Evolutionary conservation across 2,329 filamentous ascomycete species (phyloP), one percentile per base, ranked within the genome.

Genomic region (Venturia aucupariae): DNA sequence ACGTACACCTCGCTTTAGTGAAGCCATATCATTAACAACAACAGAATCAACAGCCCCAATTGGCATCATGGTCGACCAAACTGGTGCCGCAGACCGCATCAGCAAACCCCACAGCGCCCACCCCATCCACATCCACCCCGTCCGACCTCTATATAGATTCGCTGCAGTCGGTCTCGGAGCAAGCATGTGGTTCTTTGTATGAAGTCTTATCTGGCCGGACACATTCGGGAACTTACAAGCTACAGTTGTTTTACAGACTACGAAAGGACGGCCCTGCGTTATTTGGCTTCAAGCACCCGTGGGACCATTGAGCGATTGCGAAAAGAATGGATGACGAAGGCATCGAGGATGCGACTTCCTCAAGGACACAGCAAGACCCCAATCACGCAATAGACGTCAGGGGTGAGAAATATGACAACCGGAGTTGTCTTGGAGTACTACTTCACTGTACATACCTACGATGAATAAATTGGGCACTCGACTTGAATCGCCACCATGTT

Each of bases 151-250:
- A 69, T 96, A 97, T 81, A 86, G 90, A 75, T 89, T 93, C 77
- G 84, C 87, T 65, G 93, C 90, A 59, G 97, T 91, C 55, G 90
- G 88, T 67, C 82, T 99, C 68, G 90, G 92, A 70, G 94, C 94
- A 64, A 90, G 89, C 79, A 99, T 97, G 94, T 99, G 94, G 94
- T 97, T 99, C 80, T 99, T 94, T 77, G 92, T 97, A 85, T 74
- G 89, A 81, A 64, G 57, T 30, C 65, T 19, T 15, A 11, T 32
- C 22, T 48, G 1, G 0, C 8, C 35, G 35, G 13, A 35, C 11
- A 32, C 4, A 51, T 54, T 32, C 17, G 15, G 48, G 55, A 27
- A 65, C 73, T 75, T 54, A 75, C 66, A 32, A 17, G 35, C 17
- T 15, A 44, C 72, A 96, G 92, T 80, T 97, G 74, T 92, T 97